Percentiles rank a stretch among this genome's conserved stretches.
Conservation (phyloP, 768 basidiomycete genomes). For the Scleroderma citrinum region DNA sequence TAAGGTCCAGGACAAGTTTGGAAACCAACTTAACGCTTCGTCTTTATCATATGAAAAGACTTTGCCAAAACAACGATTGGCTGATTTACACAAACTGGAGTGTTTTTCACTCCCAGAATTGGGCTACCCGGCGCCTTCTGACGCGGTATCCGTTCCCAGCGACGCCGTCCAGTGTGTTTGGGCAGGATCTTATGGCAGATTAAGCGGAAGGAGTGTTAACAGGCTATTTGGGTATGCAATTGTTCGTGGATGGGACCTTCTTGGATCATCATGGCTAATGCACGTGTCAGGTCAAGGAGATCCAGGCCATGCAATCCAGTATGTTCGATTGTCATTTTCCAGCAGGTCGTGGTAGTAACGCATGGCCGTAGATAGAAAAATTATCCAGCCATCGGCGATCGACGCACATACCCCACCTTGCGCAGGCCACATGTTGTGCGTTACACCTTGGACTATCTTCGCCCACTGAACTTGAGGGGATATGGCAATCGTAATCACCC, state of each 20-base stretch:
- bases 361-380: slow-evolving; percentile 49
- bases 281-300: slow-evolving; percentile 46
- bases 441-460: slow-evolving; percentile 59
- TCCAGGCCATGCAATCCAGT: slow-evolving; percentile 77
- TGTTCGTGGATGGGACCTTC: background rate
- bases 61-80: slow-evolving; percentile 78
- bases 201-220: slow-evolving; percentile 45
- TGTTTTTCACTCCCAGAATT: slow-evolving; percentile 62
- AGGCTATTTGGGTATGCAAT: slow-evolving; percentile 54
- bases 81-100: slow-evolving; percentile 66
- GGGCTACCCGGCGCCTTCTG: slow-evolving; percentile 48
- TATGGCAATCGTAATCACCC: slow-evolving; percentile 52
- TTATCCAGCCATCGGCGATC: slow-evolving; percentile 41
- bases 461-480: slow-evolving; percentile 49
- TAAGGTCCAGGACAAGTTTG: background rate
- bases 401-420: slow-evolving; percentile 63
- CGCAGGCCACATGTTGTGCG: slow-evolving; percentile 69
- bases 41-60: slow-evolving; percentile 29
- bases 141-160: slow-evolving; percentile 48
- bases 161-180: slow-evolving; percentile 78
- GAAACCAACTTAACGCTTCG: background rate
- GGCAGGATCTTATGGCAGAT: slow-evolving; percentile 68
- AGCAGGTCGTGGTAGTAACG: background rate
- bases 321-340: slow-evolving; percentile 23
- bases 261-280: background rate